Base-by-base conservation (phyloP, 1,139 yeast genomes). In the Barnettozyma hawaiiensis region DNA sequence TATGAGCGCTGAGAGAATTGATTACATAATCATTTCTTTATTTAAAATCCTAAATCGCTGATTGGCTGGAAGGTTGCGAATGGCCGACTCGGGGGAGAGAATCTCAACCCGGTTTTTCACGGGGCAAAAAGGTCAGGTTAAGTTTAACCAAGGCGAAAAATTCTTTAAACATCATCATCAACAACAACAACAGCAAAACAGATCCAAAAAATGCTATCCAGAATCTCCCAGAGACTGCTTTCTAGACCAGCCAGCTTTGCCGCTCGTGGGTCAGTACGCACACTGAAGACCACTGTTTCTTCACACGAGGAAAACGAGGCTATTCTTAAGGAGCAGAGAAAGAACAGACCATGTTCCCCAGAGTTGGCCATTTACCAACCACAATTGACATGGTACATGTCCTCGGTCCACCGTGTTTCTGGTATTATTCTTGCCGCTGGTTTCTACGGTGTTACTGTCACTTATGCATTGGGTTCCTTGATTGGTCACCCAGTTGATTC, bases 321-420 rank as follows among this genome's bases (percentile, higher is more conserved):
- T 37, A 73, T 89, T 47, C 75, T 92, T 51, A 74, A 79, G 47
- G 78, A 82, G 43, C 98, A 92, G 70, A 81, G 98, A 66, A 75
- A 73, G 56, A 76, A 79, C 68, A 81, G 98, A 69, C 98, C 98
- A 37, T 69, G 76, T 29, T 89, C 97, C 34, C 98, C 98, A 46
- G 95, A 92, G 65, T 74, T 92, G 62, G 69, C 80, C 47, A 90
- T 92, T 61, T 92, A 90, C 70, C 73, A 87, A 69, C 94, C 94
- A 42, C 97, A 92, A 70, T 65, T 90, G 53, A 86, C 97, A 35
- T 76, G 83, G 85, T 66, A 76, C 51, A 64, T 92, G 62, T 90
- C 97, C 5, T 70, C 82, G 31, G 64, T 83, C 50, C 97, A 92
- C 69, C 83, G 98, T 74, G 67, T 92, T 58, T 78, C 95, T 37